phyloP scores from a whole-genome alignment of 139 green algal genomes.

The Chlamydomonas sphaeroides region DNA sequence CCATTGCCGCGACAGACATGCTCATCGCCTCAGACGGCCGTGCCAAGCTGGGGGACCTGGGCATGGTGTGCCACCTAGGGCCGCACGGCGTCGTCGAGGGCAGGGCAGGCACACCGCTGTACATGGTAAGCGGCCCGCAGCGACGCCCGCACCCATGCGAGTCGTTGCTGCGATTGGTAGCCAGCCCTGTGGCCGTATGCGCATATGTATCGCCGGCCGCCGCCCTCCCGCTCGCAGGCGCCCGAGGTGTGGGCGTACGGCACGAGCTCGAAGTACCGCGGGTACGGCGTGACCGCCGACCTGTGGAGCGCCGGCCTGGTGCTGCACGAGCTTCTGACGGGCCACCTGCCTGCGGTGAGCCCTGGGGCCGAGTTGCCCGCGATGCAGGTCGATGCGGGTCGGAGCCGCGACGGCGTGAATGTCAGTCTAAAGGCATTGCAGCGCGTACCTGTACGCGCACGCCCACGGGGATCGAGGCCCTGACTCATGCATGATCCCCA shows the following conservation, averaged over 20 bases:
- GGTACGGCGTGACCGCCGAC: conserved; percentile 44
- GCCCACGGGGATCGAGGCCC: neutral
- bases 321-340: conserved; percentile 58
- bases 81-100: neutral
- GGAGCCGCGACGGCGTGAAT: too few relatives aligned
- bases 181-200: too few relatives aligned
- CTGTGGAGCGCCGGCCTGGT: conserved; percentile 57
- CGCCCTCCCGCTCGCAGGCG: neutral
- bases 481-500: neutral
- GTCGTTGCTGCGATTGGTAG: too few relatives aligned
- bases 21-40: conserved; percentile 1
- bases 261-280: neutral
- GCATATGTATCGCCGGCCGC: too few relatives aligned
- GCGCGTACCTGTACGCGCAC: neutral
- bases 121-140: too few relatives aligned
- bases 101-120: conserved; percentile 15
- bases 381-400: too few relatives aligned
- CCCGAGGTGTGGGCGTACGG: conserved; percentile 37
- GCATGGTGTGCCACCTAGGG: conserved; percentile 39
- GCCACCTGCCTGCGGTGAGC: conserved; percentile 17
- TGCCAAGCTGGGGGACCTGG: conserved; percentile 38
- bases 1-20: too few relatives aligned
- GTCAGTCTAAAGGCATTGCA: too few relatives aligned
- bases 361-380: neutral
- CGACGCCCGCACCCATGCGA: too few relatives aligned